Base-by-base conservation (phyloP, 164 flowering plant genomes). In the Stephania yunnanensis region DNA sequence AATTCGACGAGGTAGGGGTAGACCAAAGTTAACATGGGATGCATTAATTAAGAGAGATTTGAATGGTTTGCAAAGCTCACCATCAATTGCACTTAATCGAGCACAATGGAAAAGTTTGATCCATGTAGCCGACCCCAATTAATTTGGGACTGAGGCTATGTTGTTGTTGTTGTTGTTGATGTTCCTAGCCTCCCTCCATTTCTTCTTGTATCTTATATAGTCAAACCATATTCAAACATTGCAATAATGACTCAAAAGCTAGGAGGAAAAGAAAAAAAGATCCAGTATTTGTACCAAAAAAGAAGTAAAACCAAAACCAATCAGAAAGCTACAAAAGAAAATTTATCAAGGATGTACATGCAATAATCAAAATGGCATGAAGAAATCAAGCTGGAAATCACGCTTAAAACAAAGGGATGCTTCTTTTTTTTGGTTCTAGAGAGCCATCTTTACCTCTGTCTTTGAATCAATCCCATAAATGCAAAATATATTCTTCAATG, bases 401-500 rank as follows among this genome's bases (percentile, higher is more conserved):
- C 19, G 25, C 29, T 50, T 15, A 29, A 19, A n/a, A 44, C 68
- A 55, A 10, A 71, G 30, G 42, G n/a, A 61, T 46, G 44, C 25
- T 25, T 25, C 25, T 10, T 45, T 2, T 20, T 46, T 36, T 20
- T 4, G 36, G 17, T 8, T 58, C 77, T 44, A 4, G 36, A 13
- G 63, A 72, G 48, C 52, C 9, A 75, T 20, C 30, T 15, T 50
- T 90, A 94, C 99, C 97, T 95, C 98, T 66, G 99, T 95, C 84
- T 84, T 95, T 74, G 46, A 74, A 83, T 94, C 95, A 78, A 87
- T 76, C 65, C 99, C 99, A 85, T 95, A 92, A 55, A 95, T 95
- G 72, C 99, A 95, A 76, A 95, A 95, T 11, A 95, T 83, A 75
- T 91, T 95, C 87, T 94, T 95, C 61, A 95, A 71, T n/a, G 99